Evolutionary conservation across 257 asterid genomes (phyloP).

Genomic region (Petrea volubilis): DNA sequence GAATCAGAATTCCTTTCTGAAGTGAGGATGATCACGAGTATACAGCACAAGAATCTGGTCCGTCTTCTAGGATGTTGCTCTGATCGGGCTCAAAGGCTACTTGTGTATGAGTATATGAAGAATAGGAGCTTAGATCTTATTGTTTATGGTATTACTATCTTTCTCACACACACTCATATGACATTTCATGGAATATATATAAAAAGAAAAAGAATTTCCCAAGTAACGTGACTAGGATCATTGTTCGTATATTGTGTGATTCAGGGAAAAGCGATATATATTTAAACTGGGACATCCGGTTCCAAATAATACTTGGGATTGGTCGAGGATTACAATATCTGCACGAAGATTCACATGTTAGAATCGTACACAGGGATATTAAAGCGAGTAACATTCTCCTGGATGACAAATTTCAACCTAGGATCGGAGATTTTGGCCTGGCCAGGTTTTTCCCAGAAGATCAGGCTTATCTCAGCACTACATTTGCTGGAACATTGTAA

Average conservation of each 20-base stretch:
- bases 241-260: constrained; percentile 9
- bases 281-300: constrained; percentile 67
- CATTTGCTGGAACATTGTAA: constrained; percentile 87
- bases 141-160: constrained; percentile 53
- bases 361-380: constrained; percentile 83
- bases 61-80: constrained; percentile 83
- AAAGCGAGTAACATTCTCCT: constrained; percentile 87
- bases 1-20: constrained; percentile 73
- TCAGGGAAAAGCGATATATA: constrained; percentile 53
- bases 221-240: constrained; percentile 7
- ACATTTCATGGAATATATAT: background rate
- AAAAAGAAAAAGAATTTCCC: background rate
- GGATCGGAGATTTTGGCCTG: constrained; percentile 82
- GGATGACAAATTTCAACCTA: constrained; percentile 72
- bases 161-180: background rate
- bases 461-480: constrained; percentile 86
- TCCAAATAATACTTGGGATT: constrained; percentile 73
- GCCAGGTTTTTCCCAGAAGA: constrained; percentile 92
- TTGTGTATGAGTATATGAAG: constrained; percentile 82
- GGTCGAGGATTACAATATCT: constrained; percentile 84
- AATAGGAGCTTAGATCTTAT: constrained; percentile 75
- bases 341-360: constrained; percentile 77
- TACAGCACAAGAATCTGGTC: constrained; percentile 83
- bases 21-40: constrained; percentile 74
- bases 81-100: constrained; percentile 69